Conservation (phyloP, 2,329 filamentous ascomycete species). For the Pseudonectria buxi region DNA sequence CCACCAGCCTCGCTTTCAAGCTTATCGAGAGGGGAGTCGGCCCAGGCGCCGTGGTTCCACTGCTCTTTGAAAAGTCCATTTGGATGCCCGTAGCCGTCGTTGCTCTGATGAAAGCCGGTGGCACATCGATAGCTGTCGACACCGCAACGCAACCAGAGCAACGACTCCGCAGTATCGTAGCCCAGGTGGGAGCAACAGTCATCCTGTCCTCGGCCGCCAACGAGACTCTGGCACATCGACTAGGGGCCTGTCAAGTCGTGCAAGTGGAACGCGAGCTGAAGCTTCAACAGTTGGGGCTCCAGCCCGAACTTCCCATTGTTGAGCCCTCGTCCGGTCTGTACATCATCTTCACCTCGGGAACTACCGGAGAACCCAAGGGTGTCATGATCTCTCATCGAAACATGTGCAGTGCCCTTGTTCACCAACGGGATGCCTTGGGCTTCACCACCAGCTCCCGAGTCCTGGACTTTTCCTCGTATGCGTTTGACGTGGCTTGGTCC, state of each 20-base stretch:
- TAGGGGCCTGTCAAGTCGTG: too few species aligned
- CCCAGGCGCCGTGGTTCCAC: conserved; percentile 19
- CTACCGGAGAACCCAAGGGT: conserved; percentile 16
- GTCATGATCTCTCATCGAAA: not conserved
- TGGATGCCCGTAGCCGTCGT: conserved; percentile 26
- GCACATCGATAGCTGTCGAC: conserved; percentile 10
- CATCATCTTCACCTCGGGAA: conserved; percentile 17
- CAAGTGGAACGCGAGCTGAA: too few species aligned
- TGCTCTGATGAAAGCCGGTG: conserved; percentile 28
- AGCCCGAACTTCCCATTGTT: too few species aligned
- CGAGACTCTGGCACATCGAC: too few species aligned
- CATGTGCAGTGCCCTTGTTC: conserved; percentile 1
- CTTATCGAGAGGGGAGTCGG: conserved; percentile 12
- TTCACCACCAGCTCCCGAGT: not conserved
- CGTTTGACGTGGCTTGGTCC: conserved; percentile 2
- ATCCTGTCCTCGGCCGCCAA: not conserved
- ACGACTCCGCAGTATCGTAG: conserved; percentile 3
- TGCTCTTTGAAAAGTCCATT: conserved; percentile 31
- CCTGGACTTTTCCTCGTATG: conserved; percentile 2
- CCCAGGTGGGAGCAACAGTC: conserved; percentile 1
- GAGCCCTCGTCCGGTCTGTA: not conserved
- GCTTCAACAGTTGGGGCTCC: too few species aligned
- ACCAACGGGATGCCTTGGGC: not conserved
- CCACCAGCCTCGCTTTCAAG: conserved; percentile 5
- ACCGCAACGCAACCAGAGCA: conserved; percentile 6